Percentiles rank a stretch among this genome's conserved stretches.
Evolutionary conservation across 768 basidiomycete species (phyloP).

Genomic region (Kwoniella shandongensis): DNA sequence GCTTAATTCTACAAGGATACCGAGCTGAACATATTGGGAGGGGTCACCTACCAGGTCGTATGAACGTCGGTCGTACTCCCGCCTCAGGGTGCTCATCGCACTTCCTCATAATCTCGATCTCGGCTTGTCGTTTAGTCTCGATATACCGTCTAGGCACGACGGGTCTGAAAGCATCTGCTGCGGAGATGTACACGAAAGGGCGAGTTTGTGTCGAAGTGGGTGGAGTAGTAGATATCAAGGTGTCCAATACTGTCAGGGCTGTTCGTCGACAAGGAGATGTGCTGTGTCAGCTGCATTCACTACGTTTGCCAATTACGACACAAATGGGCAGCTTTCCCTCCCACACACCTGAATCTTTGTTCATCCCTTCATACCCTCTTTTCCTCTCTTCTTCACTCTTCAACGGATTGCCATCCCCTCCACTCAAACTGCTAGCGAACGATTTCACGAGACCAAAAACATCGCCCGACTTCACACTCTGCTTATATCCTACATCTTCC

Average conservation of each 20-base stretch:
- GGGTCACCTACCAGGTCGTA: conserved; percentile 76
- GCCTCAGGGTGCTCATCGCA: conserved; percentile 51
- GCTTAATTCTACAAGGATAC: background rate
- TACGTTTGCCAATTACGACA: too few relatives aligned
- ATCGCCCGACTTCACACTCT: conserved; percentile 63
- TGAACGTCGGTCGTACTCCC: conserved; percentile 68
- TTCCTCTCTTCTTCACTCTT: conserved; percentile 52
- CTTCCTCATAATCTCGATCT: conserved; percentile 65
- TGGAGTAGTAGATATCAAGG: conserved; percentile 57
- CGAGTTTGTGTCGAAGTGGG: background rate
- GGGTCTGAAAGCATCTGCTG: conserved; percentile 88
- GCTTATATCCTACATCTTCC: conserved; percentile 78
- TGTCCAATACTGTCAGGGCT: conserved; percentile 71
- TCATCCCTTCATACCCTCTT: conserved; percentile 69
- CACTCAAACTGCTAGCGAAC: conserved; percentile 34
- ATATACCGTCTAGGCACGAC: conserved; percentile 83
- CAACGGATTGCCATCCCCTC: conserved; percentile 29
- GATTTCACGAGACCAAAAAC: conserved; percentile 57
- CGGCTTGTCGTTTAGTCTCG: conserved; percentile 89
- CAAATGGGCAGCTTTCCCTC: too few relatives aligned
- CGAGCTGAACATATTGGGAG: background rate
- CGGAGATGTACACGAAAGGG: conserved; percentile 88
- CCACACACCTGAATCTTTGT: conserved; percentile 80
- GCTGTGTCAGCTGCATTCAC: conserved; percentile 11
- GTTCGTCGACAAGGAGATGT: background rate